Evolutionary conservation across 1,284 basidiomycete species (phyloP).

Genomic region (Boletellus deceptivus): DNA sequence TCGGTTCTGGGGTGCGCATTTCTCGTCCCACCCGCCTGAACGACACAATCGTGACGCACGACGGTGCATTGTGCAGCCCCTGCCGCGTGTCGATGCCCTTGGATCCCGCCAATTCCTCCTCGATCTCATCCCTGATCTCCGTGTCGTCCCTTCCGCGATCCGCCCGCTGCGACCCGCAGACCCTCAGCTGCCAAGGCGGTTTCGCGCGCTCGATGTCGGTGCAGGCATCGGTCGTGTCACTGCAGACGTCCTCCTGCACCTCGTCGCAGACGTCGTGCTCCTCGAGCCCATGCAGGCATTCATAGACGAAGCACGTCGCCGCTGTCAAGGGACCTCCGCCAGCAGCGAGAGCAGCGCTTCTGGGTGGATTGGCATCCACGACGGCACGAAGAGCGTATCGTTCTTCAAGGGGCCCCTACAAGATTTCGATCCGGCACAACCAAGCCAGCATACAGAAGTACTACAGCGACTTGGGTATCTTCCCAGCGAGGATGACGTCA

Average conservation of each 20-base stretch:
- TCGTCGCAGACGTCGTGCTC: slow-evolving; percentile 82
- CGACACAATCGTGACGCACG: not conserved
- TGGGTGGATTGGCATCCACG: slow-evolving; percentile 67
- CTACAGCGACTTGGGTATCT: slow-evolving; percentile 60
- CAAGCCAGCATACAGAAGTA: slow-evolving; percentile 42
- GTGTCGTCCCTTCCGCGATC: slow-evolving; percentile 66
- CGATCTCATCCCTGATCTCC: slow-evolving; percentile 75
- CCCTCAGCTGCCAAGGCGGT: slow-evolving; percentile 33
- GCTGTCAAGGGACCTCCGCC: slow-evolving; percentile 36
- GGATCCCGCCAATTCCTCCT: slow-evolving; percentile 86
- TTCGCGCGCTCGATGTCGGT: slow-evolving; percentile 84
- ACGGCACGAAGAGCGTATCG: slow-evolving; percentile 72
- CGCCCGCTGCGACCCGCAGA: slow-evolving; percentile 19
- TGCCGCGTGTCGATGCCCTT: slow-evolving; percentile 86
- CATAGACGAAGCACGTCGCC: slow-evolving; percentile 64
- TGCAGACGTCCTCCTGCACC: slow-evolving; percentile 77
- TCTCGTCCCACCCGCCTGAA: slow-evolving; percentile 6
- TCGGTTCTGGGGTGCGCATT: slow-evolving; percentile 62
- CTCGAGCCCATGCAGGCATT: slow-evolving; percentile 84
- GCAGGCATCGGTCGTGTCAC: slow-evolving; percentile 93
- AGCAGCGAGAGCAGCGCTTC: slow-evolving; percentile 18
- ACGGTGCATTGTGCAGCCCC: slow-evolving; percentile 49
- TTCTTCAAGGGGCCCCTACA: slow-evolving; percentile 80
- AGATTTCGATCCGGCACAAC: slow-evolving; percentile 63
- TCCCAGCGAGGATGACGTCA: slow-evolving; percentile 44